Conservation (phyloP, 1,284 basidiomycete genomes). For the Vanrija sp. region DNA sequence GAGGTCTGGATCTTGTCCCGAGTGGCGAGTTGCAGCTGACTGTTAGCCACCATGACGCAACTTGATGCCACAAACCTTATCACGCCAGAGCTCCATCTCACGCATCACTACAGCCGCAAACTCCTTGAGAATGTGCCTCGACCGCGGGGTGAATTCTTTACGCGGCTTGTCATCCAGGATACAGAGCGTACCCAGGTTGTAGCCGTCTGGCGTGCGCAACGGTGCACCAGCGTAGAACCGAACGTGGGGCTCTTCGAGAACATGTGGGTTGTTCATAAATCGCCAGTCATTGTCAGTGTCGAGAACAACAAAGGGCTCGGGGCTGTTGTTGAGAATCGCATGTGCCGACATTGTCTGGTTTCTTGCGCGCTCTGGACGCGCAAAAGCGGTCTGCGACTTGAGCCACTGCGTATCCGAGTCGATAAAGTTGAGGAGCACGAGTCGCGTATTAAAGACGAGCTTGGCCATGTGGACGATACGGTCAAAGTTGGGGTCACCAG, state of each 20-base stretch:
- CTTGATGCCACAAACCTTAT: slow-evolving; percentile 60
- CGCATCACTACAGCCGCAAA: slow-evolving; percentile 91
- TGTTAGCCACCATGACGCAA: slow-evolving; percentile 1
- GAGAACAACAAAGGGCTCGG: slow-evolving; percentile 81
- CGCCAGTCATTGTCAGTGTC: slow-evolving; percentile 82
- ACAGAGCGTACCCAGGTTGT: slow-evolving; percentile 82
- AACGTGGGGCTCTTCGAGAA: slow-evolving; percentile 62
- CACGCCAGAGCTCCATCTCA: slow-evolving; percentile 91
- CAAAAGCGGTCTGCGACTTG: slow-evolving; percentile 73
- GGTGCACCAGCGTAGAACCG: slow-evolving; percentile 92
- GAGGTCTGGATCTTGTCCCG: slow-evolving; percentile 88
- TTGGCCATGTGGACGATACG: slow-evolving; percentile 83
- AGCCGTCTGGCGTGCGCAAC: slow-evolving; percentile 79
- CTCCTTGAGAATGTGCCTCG: slow-evolving; percentile 87
- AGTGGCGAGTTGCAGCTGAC: slow-evolving; percentile 78
- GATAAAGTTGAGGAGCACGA: slow-evolving; percentile 69
- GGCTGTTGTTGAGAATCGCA: slow-evolving; percentile 56
- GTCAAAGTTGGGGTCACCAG: slow-evolving; percentile 83
- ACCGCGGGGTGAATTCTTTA: slow-evolving; percentile 79
- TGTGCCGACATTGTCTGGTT: slow-evolving; percentile 5
- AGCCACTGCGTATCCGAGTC: slow-evolving; percentile 83
- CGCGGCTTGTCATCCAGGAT: slow-evolving; percentile 81
- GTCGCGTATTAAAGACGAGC: slow-evolving; percentile 85
- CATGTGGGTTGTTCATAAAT: slow-evolving; percentile 70
- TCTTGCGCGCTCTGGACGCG: slow-evolving; percentile 19